Percentiles rank a stretch among this genome's conserved stretches.
These are phyloP conservation scores for Bretschneidera sinensis DNA, from an alignment of 345 rosid species.

Conservation along the genomic window DNA sequence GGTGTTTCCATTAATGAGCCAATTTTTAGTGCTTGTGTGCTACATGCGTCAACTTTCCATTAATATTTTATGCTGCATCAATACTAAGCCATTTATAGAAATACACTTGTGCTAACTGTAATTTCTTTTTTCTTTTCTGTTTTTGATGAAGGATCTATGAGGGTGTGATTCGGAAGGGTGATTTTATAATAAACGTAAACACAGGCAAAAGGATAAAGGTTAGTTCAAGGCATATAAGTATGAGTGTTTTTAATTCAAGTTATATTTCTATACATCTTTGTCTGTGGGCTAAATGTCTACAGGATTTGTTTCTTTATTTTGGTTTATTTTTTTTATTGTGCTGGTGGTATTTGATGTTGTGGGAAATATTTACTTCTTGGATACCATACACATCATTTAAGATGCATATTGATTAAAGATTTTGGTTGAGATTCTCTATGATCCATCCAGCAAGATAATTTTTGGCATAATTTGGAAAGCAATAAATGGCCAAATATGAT, in stretches of 20 bases:
- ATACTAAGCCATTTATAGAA: neutral
- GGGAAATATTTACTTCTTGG: neutral
- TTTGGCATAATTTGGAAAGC: slow-evolving; percentile 2
- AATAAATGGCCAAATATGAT: neutral
- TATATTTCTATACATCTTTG: too few species aligned
- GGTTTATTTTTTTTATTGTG: too few species aligned
- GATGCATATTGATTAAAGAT: too few species aligned
- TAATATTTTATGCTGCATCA: neutral
- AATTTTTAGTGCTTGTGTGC: neutral
- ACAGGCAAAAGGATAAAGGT: slow-evolving; percentile 96
- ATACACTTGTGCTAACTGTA: slow-evolving; percentile 24
- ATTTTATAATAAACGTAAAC: slow-evolving; percentile 77
- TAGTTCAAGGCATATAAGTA: slow-evolving; percentile 20
- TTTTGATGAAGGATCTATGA: slow-evolving; percentile 78
- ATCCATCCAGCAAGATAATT: neutral
- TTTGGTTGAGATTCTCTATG: neutral
- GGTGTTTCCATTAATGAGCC: slow-evolving; percentile 1
- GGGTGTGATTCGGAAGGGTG: slow-evolving; percentile 94
- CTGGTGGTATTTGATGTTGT: neutral
- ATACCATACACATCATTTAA: neutral
- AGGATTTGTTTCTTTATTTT: too few species aligned
- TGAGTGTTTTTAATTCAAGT: neutral
- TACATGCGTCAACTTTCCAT: neutral
- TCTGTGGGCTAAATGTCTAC: too few species aligned
- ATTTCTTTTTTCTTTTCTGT: slow-evolving; percentile 13